phyloP scores from a whole-genome alignment of 192 early-diverging fungal species.

The Backusella psychrophila region DNA sequence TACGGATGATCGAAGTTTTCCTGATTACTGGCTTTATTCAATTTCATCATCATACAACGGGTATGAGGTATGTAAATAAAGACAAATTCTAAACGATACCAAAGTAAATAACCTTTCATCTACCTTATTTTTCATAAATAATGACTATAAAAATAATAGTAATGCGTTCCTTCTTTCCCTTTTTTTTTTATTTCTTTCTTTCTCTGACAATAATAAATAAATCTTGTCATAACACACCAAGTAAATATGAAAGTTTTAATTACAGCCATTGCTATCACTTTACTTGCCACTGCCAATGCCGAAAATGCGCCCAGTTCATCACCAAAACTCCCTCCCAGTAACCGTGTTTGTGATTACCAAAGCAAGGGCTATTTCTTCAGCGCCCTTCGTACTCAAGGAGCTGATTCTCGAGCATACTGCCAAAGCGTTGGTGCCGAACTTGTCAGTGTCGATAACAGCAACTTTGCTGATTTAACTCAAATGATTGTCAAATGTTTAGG shows the following conservation, averaged over 20 bases:
- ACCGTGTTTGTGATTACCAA: not conserved
- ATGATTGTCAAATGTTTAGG: not conserved
- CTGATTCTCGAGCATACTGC: not conserved
- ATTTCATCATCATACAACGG: not conserved
- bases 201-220: not conserved
- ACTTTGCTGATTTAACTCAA: not conserved
- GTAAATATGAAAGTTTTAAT: not conserved
- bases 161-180: not conserved
- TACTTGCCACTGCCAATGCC: not conserved
- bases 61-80: slow-evolving; percentile 2
- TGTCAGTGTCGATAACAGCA: not conserved
- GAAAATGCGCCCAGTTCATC: not conserved
- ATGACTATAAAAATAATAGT: not conserved
- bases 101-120: not conserved
- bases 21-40: not conserved
- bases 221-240: not conserved
- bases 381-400: too few relatives aligned
- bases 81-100: not conserved
- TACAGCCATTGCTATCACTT: not conserved
- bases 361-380: not conserved
- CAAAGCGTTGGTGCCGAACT: not conserved
- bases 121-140: not conserved
- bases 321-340: not conserved
- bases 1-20: not conserved
- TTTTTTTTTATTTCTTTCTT: not conserved